Base-by-base conservation (phyloP, 257 asterid species). In the Echium plantagineum region DNA sequence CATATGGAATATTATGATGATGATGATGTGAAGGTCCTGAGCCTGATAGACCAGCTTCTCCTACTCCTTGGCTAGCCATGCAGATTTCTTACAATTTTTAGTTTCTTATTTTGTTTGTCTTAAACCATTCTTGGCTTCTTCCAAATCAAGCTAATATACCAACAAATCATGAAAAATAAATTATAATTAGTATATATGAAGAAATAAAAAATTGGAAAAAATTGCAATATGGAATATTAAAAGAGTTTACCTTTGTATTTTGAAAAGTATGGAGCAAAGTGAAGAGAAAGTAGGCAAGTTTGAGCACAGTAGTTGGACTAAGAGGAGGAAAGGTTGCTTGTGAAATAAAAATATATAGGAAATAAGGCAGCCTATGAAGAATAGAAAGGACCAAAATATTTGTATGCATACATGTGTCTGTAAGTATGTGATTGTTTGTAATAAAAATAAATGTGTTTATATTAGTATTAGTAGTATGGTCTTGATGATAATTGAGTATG, bases 41-140 rank as follows among this genome's bases (percentile, higher is more conserved):
- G 28, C 63, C 77, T 9, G 85, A 68, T 53, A 76, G 78, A 62
- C 78, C 71, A 56, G 79, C 56, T 60, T 78, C 87, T 72, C 87
- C 93, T 32, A 83, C 58, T 69, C 88, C 55, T 60, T 78, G 93
- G 67, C 81, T 80, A 68, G 80, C 96, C 98, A 91, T 91, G 98
- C 94, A 81, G 74, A 59, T 24, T 38, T 4, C 15, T 38, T 38
- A 7, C 13, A 10, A 2, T 42, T 1, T 42, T 12, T 10, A 13
- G 12, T 12, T 42, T 1, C 4, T 42, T 10, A 0, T 42, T 42
- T 42, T 53, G 35, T 64, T 15, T 47, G 53, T 81, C 26, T 28
- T 77, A 83, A 63, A 74, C 76, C 85, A 82, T 78, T 65, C 65
- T 68, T 71, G 62, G 59, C 26, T 63, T 66, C 21, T 58, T 35